Conservation (phyloP, 495 filamentous ascomycete genomes). For the Achaetomiella virescens region DNA sequence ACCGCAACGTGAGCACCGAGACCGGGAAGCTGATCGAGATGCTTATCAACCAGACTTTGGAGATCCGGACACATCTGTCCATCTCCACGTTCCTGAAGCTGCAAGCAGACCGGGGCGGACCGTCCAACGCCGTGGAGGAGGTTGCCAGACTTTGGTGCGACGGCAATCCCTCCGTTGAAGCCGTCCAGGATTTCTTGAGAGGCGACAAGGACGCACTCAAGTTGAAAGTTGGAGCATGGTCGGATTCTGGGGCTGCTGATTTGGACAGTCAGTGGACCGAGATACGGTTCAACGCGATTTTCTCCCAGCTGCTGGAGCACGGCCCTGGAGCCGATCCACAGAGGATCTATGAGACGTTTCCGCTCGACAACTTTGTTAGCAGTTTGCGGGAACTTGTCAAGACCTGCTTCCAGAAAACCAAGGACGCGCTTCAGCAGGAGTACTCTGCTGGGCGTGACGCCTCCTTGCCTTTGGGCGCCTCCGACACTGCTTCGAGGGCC, state of each 20-base stretch:
- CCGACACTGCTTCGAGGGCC: constrained; percentile 2
- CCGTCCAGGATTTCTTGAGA: constrained; percentile 5
- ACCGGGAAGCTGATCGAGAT: constrained; percentile 1
- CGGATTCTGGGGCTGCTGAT: neutral
- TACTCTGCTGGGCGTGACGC: neutral
- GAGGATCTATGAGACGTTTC: neutral
- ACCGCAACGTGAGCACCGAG: neutral
- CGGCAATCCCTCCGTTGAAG: constrained; percentile 8
- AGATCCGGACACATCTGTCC: constrained; percentile 25
- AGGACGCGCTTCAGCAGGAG: neutral
- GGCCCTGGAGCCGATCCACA: neutral
- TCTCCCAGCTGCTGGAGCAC: neutral
- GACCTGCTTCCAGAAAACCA: neutral
- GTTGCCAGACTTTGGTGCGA: constrained; percentile 19
- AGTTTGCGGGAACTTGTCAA: neutral
- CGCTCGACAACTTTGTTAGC: neutral
- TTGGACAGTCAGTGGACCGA: neutral
- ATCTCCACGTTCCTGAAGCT: constrained; percentile 11
- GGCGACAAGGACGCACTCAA: constrained; percentile 12
- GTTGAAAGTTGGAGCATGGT: constrained; percentile 3
- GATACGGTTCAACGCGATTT: constrained; percentile 9
- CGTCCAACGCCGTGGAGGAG: constrained; percentile 7
- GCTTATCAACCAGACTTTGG: constrained; percentile 7
- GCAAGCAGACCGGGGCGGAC: neutral
- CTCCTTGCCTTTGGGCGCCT: neutral